phyloP scores from a whole-genome alignment of 495 filamentous ascomycete genomes.

The Aspergillus campestris region DNA sequence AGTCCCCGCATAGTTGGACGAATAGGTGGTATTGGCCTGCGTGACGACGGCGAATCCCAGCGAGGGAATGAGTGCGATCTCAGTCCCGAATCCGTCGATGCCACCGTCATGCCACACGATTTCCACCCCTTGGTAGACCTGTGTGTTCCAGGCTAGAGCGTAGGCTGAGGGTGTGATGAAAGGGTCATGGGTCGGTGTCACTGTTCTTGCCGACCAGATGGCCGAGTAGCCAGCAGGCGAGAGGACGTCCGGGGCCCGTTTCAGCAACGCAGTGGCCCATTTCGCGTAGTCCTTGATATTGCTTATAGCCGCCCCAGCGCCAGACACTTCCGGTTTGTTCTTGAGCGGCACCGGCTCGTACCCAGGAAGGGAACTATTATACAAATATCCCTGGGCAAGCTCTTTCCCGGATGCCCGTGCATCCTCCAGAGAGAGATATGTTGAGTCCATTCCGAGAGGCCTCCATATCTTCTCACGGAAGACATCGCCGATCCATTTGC shows the following conservation, averaged over 20 bases:
- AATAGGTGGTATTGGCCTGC: too few species aligned
- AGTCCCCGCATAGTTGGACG: too few species aligned
- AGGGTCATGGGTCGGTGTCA: background rate
- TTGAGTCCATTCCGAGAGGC: conserved; percentile 39
- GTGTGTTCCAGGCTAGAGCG: conserved; percentile 34
- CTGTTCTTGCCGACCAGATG: conserved; percentile 8
- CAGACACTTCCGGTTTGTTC: conserved; percentile 15
- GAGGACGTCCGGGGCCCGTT: background rate
- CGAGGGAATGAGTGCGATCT: conserved; percentile 10
- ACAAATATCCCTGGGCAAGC: conserved; percentile 22
- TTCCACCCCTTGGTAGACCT: conserved; percentile 31
- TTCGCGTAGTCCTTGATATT: conserved; percentile 42
- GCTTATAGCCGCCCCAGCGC: conserved; percentile 41
- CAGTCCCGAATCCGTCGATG: conserved; percentile 36
- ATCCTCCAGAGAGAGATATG: conserved; percentile 37
- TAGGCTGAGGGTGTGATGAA: conserved; percentile 25
- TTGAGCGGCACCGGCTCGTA: background rate
- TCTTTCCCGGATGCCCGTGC: conserved; percentile 10
- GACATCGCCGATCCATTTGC: conserved; percentile 31
- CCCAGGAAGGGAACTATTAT: conserved; percentile 6
- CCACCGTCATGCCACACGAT: conserved; percentile 36
- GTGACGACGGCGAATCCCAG: too few species aligned
- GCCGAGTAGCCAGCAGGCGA: conserved; percentile 4
- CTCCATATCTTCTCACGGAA: conserved; percentile 36
- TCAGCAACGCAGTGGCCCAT: conserved; percentile 31